Base-by-base conservation (phyloP, 2,329 filamentous ascomycete species). In the Domatiomyces catenatus region DNA sequence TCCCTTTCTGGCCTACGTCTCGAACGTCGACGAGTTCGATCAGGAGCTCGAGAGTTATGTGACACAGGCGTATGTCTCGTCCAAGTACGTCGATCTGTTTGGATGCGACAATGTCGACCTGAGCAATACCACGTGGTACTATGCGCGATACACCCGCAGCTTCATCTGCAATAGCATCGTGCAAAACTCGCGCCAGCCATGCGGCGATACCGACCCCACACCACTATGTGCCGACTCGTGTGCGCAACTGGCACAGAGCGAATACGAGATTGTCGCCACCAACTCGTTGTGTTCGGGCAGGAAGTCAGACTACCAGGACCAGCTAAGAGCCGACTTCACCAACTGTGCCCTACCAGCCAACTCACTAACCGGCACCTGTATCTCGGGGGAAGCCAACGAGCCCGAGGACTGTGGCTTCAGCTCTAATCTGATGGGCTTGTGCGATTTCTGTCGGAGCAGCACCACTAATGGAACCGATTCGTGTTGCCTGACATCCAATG, bases 111-210 rank as follows among this genome's bases (percentile, higher is more conserved):
- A 77, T 55, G 73, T 95, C 60, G 79, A 92, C 62, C 75, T 89
- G 51, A 79, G 79, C 50, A 85, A 94, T 64, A 83, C 87, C 3
- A 83, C 79, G 58, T 76, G 84, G 61, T 78, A 89, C 62, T 98
- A 98, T 68, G 90, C 92, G 47, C 83, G 92, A 60, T 98, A 90
- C 69, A 94, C 90, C 4, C 92, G 81, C 46, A 92, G 85, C 54
- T 83, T 93, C 56, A 76, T 98, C 57, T 98, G 92, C 75, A 96
- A 93, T 72, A 77, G 86, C 57, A 84, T 98, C 63, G 79, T 98
- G 48, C 92, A 98, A 67, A 89, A 87, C 63, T 96, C 92, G 4
- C 80, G 83, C 60, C 64, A 69, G 8, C 63, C 75, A 22, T 98
- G 92, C 68, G 68, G 70, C 18, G 70, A 93, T 45, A 76, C 81